phyloP scores from a whole-genome alignment of 163 green algal species.

The Scenedesmus sp. region DNA sequence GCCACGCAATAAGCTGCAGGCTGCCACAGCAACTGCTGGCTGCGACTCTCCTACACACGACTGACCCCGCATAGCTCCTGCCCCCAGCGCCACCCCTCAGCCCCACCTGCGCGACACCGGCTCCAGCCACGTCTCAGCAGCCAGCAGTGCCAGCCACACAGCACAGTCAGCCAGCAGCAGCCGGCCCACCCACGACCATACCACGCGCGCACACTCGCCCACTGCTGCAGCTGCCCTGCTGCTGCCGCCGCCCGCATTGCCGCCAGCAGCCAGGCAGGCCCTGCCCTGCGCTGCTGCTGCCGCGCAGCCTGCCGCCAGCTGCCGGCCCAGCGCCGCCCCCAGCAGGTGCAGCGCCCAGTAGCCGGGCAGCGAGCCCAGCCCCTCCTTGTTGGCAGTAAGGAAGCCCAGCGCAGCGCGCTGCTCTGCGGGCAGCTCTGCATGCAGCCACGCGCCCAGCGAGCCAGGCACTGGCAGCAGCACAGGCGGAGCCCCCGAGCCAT shows the following conservation, averaged over 20 bases:
- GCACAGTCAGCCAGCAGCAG: conserved; percentile 39
- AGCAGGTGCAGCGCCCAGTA: conserved; percentile 84
- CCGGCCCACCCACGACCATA: conserved; percentile 43
- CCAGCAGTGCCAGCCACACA: conserved; percentile 54
- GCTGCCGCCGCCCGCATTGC: background rate
- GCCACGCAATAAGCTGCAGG: no score
- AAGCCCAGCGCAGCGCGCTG: conserved; percentile 53
- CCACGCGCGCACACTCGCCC: conserved; percentile 19
- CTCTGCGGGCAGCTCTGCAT: conserved; percentile 25
- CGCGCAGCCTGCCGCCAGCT: conserved; percentile 10
- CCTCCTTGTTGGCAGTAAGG: conserved; percentile 86
- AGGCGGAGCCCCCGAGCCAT: background rate
- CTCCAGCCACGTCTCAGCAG: conserved; percentile 51
- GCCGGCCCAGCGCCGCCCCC: conserved; percentile 58
- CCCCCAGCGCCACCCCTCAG: background rate
- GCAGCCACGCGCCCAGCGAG: conserved; percentile 27
- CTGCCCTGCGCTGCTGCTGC: conserved; percentile 4
- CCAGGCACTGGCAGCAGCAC: background rate
- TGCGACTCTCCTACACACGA: background rate
- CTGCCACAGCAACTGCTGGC: no score
- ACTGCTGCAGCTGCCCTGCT: conserved; percentile 22
- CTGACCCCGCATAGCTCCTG: background rate
- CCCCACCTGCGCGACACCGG: conserved; percentile 53
- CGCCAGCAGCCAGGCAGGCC: background rate
- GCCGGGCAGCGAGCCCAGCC: conserved; percentile 79